These are phyloP conservation scores for Tephrocybe sp. DNA, from an alignment of 768 basidiomycete genomes.

Conservation along the genomic window DNA sequence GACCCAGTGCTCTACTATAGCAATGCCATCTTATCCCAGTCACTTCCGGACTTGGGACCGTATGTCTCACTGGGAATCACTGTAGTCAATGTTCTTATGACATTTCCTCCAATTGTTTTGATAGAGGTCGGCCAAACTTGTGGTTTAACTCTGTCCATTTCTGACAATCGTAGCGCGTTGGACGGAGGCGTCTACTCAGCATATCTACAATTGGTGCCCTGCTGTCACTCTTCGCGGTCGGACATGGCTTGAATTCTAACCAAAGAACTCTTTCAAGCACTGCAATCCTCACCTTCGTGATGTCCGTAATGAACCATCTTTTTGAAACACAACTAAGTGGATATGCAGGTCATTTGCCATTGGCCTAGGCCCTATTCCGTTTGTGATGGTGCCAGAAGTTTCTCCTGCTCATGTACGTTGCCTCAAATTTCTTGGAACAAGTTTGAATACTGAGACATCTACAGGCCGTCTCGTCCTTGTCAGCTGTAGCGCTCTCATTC, in stretches of 20 bases:
- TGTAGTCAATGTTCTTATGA: slow-evolving; percentile 78
- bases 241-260: slow-evolving; percentile 65
- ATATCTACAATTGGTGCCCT: slow-evolving; percentile 67
- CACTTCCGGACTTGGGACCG: slow-evolving; percentile 76
- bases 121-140: slow-evolving; percentile 61
- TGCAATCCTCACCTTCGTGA: slow-evolving; percentile 77
- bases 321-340: neutral
- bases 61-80: slow-evolving; percentile 85
- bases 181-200: slow-evolving; percentile 66
- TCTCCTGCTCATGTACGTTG: slow-evolving; percentile 71
- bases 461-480: slow-evolving; percentile 78
- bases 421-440: slow-evolving; percentile 3
- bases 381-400: slow-evolving; percentile 89
- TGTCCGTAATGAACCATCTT: slow-evolving; percentile 36
- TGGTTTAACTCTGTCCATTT: neutral
- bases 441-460: slow-evolving; percentile 1
- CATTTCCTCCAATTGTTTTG: slow-evolving; percentile 82
- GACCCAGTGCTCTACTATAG: slow-evolving; percentile 82
- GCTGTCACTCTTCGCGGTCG: slow-evolving; percentile 62
- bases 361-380: slow-evolving; percentile 91
- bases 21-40: slow-evolving; percentile 79
- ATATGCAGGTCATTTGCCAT: slow-evolving; percentile 75
- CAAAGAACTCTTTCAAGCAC: slow-evolving; percentile 62
- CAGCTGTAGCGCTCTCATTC: slow-evolving; percentile 68
- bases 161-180: slow-evolving; percentile 51